Evolutionary conservation across 2,329 filamentous ascomycete species (phyloP), one percentile per base, ranked within the genome.

Genomic region (Thyridium curvatum): DNA sequence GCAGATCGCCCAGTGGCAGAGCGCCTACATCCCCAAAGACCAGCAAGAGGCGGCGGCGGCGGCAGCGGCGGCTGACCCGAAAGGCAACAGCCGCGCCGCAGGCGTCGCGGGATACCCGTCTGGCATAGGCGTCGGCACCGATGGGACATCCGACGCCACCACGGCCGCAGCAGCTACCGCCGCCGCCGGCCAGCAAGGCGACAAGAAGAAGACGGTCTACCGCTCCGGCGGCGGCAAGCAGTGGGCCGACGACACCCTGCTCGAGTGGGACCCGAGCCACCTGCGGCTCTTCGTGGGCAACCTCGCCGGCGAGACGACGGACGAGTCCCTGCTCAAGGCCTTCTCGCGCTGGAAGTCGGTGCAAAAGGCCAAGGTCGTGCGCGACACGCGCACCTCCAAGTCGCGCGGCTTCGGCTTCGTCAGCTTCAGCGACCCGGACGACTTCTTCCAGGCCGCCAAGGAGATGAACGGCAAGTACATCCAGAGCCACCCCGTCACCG

Each of bases 391-490:
- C 43, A 95, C 91, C 1, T 93, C 86, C 40, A 98, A 98, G 67
- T 94, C 86, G 55, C 94, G 93, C 59, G 93, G 91, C 0, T 98
- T 87, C 58, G 93, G 93, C 3, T 98, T 98, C 56, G 90, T 98
- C 40, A 93, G 87, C 62, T 97, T 98, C 65, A 84, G 82, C 52
- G 86, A 96, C 56, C 86, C 89, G 21, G 93, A 98, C 60, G 90
- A 96, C 55, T 97, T 94, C 60, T 97, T 98, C 71, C 80, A 87
- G 53, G 91, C 93, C 2, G 91, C 89, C 53, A 89, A 93, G 66
- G 91, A 97, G 67, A 97, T 97, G 93, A 86, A 96, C 55, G 90
- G 90, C 52, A 97, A 98, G 67, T 98, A 98, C 64, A 97, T 98
- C 57, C 91, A 94, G 53, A 96, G 89, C 59, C 93, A 97, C 61